Evolutionary conservation across 495 filamentous ascomycete genomes (phyloP).

Genomic region (Monascus purpureus): DNA sequence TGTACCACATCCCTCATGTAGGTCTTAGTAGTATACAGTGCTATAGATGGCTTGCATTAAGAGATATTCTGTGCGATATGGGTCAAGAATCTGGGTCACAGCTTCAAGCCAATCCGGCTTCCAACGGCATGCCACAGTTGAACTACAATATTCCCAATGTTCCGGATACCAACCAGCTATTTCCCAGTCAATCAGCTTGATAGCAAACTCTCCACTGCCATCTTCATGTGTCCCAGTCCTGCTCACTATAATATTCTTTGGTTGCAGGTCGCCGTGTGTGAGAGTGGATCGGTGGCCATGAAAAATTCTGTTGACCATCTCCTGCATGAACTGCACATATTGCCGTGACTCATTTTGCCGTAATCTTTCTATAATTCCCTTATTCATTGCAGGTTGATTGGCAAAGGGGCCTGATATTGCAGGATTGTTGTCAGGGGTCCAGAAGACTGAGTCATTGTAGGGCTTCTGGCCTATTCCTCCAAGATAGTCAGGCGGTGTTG

Average conservation of each 20-base stretch:
- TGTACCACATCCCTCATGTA: neutral
- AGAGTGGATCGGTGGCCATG: slow-evolving; percentile 10
- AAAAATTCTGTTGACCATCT: slow-evolving; percentile 8
- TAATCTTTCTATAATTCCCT: slow-evolving; percentile 2
- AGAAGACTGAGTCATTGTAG: slow-evolving; percentile 5
- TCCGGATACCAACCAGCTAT: slow-evolving; percentile 32
- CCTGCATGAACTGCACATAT: slow-evolving; percentile 6
- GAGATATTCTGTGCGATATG: slow-evolving; percentile 8
- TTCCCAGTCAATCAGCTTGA: slow-evolving; percentile 36
- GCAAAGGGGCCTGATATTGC: slow-evolving; percentile 4
- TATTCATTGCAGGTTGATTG: slow-evolving; percentile 4
- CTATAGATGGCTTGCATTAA: slow-evolving; percentile 12
- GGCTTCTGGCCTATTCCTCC: slow-evolving; percentile 2
- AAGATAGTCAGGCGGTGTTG: slow-evolving; percentile 3
- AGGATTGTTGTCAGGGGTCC: slow-evolving; percentile 1
- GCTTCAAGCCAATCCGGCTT: slow-evolving; percentile 13
- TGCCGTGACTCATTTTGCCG: slow-evolving; percentile 2
- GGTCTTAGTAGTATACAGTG: slow-evolving; percentile 11
- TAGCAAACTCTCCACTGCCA: slow-evolving; percentile 8
- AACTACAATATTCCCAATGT: slow-evolving; percentile 34
- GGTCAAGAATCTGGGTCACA: slow-evolving; percentile 9
- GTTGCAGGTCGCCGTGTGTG: slow-evolving; percentile 19
- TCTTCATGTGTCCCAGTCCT: slow-evolving; percentile 4
- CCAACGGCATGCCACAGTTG: slow-evolving; percentile 7
- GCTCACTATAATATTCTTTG: slow-evolving; percentile 20